Percentiles rank a stretch among this genome's conserved stretches.
Conservation (phyloP, 108 stramenopile genomes). For the Nitzschia sp. region DNA sequence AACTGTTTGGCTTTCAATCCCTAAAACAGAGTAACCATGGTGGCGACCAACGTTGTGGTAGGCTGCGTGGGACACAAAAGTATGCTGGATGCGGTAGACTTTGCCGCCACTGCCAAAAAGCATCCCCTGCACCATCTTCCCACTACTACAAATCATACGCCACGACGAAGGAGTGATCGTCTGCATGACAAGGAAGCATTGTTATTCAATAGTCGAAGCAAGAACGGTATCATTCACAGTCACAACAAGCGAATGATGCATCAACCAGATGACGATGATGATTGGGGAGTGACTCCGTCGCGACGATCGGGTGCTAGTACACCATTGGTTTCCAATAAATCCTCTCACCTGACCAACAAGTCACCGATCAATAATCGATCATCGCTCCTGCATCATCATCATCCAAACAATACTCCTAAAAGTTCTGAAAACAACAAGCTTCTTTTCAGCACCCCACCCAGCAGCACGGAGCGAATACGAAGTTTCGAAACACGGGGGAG, state of each 20-base stretch:
- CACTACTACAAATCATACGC: not conserved
- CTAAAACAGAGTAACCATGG: slow-evolving; percentile 6
- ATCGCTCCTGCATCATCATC: not conserved
- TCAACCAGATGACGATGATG: slow-evolving; percentile 2
- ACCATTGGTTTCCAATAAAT: not conserved
- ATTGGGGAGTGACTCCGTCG: slow-evolving; percentile 4
- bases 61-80: not conserved
- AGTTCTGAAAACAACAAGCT: not conserved
- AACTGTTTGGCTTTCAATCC: no score
- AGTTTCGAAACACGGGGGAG: slow-evolving; percentile 12
- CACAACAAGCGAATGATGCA: not conserved
- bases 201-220: slow-evolving; percentile 2
- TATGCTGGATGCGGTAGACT: slow-evolving; percentile 9
- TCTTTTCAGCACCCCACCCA: not conserved
- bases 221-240: not conserved
- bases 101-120: not conserved
- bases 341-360: not conserved
- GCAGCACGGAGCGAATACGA: slow-evolving; percentile 6
- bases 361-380: not conserved
- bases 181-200: slow-evolving; percentile 11
- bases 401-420: not conserved
- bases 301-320: not conserved
- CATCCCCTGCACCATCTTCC: no score
- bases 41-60: slow-evolving; percentile 8
- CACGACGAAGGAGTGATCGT: not conserved